Evolutionary conservation across 345 rosid species (phyloP).

Genomic region (Citrus australasica): DNA sequence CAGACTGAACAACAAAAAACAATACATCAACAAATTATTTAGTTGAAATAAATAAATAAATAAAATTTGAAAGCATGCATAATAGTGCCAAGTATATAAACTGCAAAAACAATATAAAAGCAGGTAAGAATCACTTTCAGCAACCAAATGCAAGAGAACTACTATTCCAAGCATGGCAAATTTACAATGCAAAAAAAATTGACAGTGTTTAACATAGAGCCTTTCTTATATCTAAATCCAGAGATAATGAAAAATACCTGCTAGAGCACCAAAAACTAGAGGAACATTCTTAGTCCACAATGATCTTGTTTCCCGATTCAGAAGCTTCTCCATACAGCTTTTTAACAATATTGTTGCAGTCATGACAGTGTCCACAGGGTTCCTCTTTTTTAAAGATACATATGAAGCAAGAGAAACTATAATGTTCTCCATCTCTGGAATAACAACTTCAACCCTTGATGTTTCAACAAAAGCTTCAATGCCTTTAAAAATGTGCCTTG

Average conservation of each 20-base stretch:
- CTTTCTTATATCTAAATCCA: neutral
- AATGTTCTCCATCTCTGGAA: constrained; percentile 44
- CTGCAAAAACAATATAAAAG: neutral
- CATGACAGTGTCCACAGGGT: constrained; percentile 61
- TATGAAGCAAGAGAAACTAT: constrained; percentile 53
- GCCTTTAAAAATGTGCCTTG: constrained; percentile 54
- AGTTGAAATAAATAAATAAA: neutral
- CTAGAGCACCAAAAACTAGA: constrained; percentile 47
- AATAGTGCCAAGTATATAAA: neutral
- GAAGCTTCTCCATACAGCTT: constrained; percentile 49
- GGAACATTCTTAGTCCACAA: constrained; percentile 45
- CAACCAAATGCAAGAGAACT: neutral
- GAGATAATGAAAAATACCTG: constrained; percentile 42
- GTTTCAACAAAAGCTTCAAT: constrained; percentile 52
- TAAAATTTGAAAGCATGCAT: neutral
- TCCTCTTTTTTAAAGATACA: constrained; percentile 43
- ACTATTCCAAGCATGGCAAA: neutral
- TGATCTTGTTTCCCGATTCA: constrained; percentile 33
- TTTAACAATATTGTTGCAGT: constrained; percentile 51
- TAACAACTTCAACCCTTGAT: constrained; percentile 35
- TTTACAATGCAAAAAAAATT: neutral
- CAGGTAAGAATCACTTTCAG: neutral
- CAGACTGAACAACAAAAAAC: neutral
- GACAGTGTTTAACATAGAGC: neutral
- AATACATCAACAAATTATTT: neutral